Conservation (phyloP, 805 yeast species). For the Saturnispora diversa region DNA sequence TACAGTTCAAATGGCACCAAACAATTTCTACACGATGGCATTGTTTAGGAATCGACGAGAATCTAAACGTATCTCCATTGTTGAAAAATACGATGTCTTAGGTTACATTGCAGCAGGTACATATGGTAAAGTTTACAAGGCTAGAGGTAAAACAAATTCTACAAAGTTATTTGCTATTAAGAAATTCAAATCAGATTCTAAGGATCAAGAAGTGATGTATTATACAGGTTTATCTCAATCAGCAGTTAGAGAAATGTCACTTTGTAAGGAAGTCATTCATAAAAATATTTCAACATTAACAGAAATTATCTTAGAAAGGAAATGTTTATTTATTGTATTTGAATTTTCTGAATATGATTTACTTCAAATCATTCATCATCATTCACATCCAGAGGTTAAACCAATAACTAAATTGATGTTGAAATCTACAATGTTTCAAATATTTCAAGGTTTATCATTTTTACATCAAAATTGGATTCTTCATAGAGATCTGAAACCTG, state of each 20-base stretch:
- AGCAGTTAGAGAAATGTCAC: slow-evolving; percentile 93
- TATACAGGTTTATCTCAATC: slow-evolving; percentile 94
- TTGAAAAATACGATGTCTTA: slow-evolving; percentile 76
- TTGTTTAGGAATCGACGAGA: slow-evolving; percentile 62
- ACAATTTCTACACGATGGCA: slow-evolving; percentile 44
- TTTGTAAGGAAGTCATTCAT: slow-evolving; percentile 81
- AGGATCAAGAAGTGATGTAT: slow-evolving; percentile 72
- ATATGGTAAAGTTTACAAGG: slow-evolving; percentile 92
- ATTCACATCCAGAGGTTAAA: slow-evolving; percentile 78
- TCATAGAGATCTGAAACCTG: slow-evolving; percentile 95
- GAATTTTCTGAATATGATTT: slow-evolving; percentile 96
- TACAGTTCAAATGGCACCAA: slow-evolving; percentile 39
- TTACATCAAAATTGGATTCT: slow-evolving; percentile 94
- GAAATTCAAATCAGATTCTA: slow-evolving; percentile 90
- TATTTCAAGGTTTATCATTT: slow-evolving; percentile 82
- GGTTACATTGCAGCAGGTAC: slow-evolving; percentile 99
- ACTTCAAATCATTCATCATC: slow-evolving; percentile 87
- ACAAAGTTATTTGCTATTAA: slow-evolving; percentile 67
- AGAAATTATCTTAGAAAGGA: slow-evolving; percentile 80
- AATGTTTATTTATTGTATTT: slow-evolving; percentile 87
- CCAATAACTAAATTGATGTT: slow-evolving; percentile 72
- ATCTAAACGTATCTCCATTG: slow-evolving; percentile 56
- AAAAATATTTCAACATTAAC: slow-evolving; percentile 70
- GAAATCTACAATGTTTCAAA: slow-evolving; percentile 86
- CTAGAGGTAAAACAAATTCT: slow-evolving; percentile 38